These are phyloP conservation scores for Boletus subparvulus DNA, from an alignment of 768 basidiomycete genomes.

Conservation along the genomic window DNA sequence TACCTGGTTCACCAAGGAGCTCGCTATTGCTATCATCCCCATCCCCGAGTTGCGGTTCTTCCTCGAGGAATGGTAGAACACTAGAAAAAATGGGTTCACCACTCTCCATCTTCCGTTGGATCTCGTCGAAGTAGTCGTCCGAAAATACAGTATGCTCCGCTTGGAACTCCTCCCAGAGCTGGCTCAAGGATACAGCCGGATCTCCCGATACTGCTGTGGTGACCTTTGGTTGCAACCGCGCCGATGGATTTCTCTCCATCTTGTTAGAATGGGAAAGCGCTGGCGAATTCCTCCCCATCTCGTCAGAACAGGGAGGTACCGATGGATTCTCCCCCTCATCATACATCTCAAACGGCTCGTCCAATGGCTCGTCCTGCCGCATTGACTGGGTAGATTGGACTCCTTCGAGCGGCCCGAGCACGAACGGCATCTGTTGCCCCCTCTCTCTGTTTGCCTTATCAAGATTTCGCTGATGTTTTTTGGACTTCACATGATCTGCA, in stretches of 20 bases:
- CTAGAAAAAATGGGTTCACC: conserved; percentile 1
- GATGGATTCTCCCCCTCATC: background rate
- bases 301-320: background rate
- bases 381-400: background rate
- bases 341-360: background rate
- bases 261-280: background rate
- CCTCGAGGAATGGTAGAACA: conserved; percentile 1
- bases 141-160: background rate
- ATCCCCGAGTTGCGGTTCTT: conserved; percentile 8
- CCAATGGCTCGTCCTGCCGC: background rate
- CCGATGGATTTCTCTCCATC: background rate
- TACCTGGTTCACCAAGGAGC: background rate
- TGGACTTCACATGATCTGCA: background rate
- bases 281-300: background rate
- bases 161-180: conserved; percentile 12
- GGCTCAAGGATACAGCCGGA: background rate
- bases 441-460: background rate
- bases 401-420: background rate
- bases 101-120: background rate
- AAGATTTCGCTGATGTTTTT: conserved; percentile 2
- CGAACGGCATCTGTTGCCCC: background rate
- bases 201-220: accelerated
- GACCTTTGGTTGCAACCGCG: background rate
- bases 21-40: background rate
- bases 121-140: conserved; percentile 11